Evolutionary conservation across 495 filamentous ascomycete species (phyloP).

Genomic region (Penicillium daleae): DNA sequence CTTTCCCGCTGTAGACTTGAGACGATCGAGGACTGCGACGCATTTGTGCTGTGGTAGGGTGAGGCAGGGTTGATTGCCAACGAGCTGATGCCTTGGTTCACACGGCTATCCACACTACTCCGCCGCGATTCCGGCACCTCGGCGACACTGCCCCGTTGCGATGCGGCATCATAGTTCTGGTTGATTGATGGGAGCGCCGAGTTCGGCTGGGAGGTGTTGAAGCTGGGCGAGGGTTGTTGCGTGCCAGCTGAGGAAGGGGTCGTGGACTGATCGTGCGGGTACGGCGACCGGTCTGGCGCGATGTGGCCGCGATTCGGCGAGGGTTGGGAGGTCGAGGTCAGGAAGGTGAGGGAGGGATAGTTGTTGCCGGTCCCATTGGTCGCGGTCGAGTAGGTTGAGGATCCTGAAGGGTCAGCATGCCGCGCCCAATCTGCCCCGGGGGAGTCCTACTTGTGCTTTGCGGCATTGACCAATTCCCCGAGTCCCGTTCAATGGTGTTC

Average conservation of each 20-base stretch:
- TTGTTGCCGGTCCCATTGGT: slow-evolving; percentile 52
- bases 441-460: slow-evolving; percentile 52
- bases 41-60: slow-evolving; percentile 76
- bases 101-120: slow-evolving; percentile 77
- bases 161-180: slow-evolving; percentile 53
- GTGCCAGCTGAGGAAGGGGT: slow-evolving; percentile 50
- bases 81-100: slow-evolving; percentile 71
- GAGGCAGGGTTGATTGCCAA: slow-evolving; percentile 67
- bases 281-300: slow-evolving; percentile 52
- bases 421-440: slow-evolving; percentile 11
- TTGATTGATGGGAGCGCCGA: slow-evolving; percentile 55
- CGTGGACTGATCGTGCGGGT: slow-evolving; percentile 44
- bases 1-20: slow-evolving; percentile 61
- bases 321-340: slow-evolving; percentile 53
- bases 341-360: slow-evolving; percentile 53
- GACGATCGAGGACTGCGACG: slow-evolving; percentile 74
- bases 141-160: slow-evolving; percentile 50
- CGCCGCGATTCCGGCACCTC: slow-evolving; percentile 64
- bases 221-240: slow-evolving; percentile 50
- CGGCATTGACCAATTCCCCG: slow-evolving; percentile 56
- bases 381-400: slow-evolving; percentile 57
- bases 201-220: slow-evolving; percentile 43
- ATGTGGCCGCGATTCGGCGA: slow-evolving; percentile 52
- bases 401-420: slow-evolving; percentile 48
- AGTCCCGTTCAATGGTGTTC: slow-evolving; percentile 54